Evolutionary conservation across 1,139 yeast species (phyloP), one percentile per base, ranked within the genome.

Genomic region (Suhomyces taliae): DNA sequence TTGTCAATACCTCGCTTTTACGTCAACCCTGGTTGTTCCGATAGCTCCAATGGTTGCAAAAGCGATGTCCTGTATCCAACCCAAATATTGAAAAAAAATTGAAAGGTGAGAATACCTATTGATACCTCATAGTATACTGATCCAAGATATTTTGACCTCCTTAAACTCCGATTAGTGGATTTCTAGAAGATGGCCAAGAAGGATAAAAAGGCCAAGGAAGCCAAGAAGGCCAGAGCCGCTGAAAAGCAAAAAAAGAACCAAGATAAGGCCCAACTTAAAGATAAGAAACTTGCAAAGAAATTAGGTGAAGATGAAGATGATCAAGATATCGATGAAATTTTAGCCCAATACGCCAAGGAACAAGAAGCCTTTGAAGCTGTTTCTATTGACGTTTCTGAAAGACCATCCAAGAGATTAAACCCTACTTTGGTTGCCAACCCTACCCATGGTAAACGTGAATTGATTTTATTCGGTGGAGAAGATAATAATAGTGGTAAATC

Each of bases 381-480:
- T 36, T 76, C 76, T 34, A 71, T 90, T 12, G 85, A 82, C 19
- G 67, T 76, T 1, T 78, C 82, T 34, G 65, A 64, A 1, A 78
- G 79, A 43, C 97, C 97, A 0, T 61, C 81, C 1, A 83, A 76
- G 52, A 74, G 98, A 53, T 74, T 87, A 48, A 90, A 87, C 61
- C 82, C 95, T 0, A 72, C 93, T 0, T 70, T 91, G 76, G 83
- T 87, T 12, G 79, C 95, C 0, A 84, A 83, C 53, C 96, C 97
- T 1, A 68, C 78, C 11, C 90, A 86, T 54, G 88, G 89, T 1
- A 85, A 85, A 58, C 74, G 82, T 33, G 99, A 93, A 64, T 69
- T 93, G 50, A 62, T 90, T 26, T 66, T 93, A 48, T 93, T 91
- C 70, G 98, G 98, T 40, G 99, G 99, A 57, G 99, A 93, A 67